phyloP scores from a whole-genome alignment of 1,139 yeast species.

The Magnusiomyces fungicola region DNA sequence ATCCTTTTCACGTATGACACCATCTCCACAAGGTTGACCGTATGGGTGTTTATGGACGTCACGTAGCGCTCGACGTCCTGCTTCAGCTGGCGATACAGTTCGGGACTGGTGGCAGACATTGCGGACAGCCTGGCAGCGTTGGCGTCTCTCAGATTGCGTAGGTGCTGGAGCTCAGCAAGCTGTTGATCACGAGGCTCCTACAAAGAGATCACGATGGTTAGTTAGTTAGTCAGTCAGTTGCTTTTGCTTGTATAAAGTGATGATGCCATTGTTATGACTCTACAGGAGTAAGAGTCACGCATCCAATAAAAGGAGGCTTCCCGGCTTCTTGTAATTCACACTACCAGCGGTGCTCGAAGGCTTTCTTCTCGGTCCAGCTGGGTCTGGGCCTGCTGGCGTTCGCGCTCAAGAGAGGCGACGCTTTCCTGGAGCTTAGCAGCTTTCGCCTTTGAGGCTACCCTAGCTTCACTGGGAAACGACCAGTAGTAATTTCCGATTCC shows the following conservation, averaged over 20 bases:
- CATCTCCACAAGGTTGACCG: slow-evolving; percentile 29
- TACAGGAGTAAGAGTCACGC: no score
- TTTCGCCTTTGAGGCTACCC: slow-evolving; percentile 15
- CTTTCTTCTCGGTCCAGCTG: slow-evolving; percentile 10
- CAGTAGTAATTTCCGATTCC: slow-evolving; percentile 49
- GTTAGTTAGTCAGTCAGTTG: not conserved
- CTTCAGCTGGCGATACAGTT: slow-evolving; percentile 12
- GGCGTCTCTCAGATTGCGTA: slow-evolving; percentile 12
- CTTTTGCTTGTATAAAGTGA: no score
- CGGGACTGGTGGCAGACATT: slow-evolving; percentile 25
- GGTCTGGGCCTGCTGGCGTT: slow-evolving; percentile 9
- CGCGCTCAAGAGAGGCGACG: slow-evolving; percentile 14
- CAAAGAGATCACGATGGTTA: not conserved
- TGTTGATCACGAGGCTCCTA: slow-evolving; percentile 8
- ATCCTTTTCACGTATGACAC: slow-evolving; percentile 22
- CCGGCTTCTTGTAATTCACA: no score
- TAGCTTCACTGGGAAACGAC: slow-evolving; percentile 42
- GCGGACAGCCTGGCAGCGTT: slow-evolving; percentile 21
- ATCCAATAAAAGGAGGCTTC: no score
- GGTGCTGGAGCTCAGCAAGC: not conserved
- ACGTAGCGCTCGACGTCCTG: slow-evolving; percentile 7
- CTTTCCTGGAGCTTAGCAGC: slow-evolving; percentile 15
- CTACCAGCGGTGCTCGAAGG: no score
- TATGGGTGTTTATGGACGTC: slow-evolving; percentile 20
- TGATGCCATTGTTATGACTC: no score